Base-by-base conservation (phyloP, 768 basidiomycete species). In the Pleurotus platypus region DNA sequence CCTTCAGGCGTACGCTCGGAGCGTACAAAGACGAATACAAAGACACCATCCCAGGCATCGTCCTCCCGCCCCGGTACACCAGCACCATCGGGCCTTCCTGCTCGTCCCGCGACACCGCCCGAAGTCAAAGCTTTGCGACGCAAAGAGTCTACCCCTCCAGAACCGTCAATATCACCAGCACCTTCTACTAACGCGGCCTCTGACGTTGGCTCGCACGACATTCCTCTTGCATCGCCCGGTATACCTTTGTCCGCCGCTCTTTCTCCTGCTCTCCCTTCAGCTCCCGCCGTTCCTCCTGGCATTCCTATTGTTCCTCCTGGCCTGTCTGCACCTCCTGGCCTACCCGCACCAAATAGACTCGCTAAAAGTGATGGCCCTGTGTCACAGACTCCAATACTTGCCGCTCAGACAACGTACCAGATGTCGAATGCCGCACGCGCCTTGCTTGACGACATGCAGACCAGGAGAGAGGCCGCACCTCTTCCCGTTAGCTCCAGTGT, bases 381-480 rank as follows among this genome's bases (percentile, higher is more conserved):
- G 15, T 78, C 82, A 27, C 78, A 80, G 63, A 76, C 81, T 35
- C 72, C 82, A 62, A 49, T 80, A 57, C 64, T 80, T 60, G 71
- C 86, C 62, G 82, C 81, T 4, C 78, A 81, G 57, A 78, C 83
- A 11, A 80, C 84, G 4, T 95, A 94, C 69, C 92, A 94, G 64
- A 90, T 94, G 78, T 94, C 93, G 0, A 89, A 78, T 13, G 89
- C 92, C 39, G 92, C 90, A 2, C 87, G 87, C 60, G 90, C 89
- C 1, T 77, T 95, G 46, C 75, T 95, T 46, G 90, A 94, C 57
- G 93, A 94, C 62, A 82, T 95, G 39, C 87, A 84, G 66, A 83
- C 83, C 18, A 77, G 92, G 35, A 80, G 92, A 46, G 89, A 92
- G 62, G 77, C 81, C 6, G 73, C 75, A 2, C 67, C 77, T 18